phyloP scores from a whole-genome alignment of 2,329 filamentous ascomycete species.

The Diaporthe eres region DNA sequence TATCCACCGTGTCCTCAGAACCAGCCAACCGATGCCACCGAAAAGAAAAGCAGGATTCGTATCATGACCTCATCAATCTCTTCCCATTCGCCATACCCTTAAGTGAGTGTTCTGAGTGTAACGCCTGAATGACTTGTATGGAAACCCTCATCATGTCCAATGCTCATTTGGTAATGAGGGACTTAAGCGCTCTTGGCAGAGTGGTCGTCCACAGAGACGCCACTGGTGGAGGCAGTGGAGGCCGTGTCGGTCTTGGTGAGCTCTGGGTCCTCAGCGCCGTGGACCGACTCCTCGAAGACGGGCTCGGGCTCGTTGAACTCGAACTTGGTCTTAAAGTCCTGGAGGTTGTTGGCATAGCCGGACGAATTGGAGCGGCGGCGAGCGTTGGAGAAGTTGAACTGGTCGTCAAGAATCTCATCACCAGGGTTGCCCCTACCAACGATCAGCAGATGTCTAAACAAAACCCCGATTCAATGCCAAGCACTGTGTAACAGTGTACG shows the following conservation, averaged over 20 bases:
- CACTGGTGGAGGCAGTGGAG: slow-evolving; percentile 66
- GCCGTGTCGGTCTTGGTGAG: slow-evolving; percentile 67
- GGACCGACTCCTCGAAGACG: slow-evolving; percentile 89
- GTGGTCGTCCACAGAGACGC: slow-evolving; percentile 67
- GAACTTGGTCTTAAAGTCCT: slow-evolving; percentile 96
- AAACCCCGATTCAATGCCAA: not conserved
- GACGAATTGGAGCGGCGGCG: slow-evolving; percentile 95
- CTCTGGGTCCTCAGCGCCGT: slow-evolving; percentile 76
- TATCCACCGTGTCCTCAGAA: slow-evolving; percentile 21
- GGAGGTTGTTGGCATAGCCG: slow-evolving; percentile 76
- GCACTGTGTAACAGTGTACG: not conserved
- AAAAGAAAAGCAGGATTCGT: slow-evolving; percentile 14
- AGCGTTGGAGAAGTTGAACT: slow-evolving; percentile 86
- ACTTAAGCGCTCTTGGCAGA: slow-evolving; percentile 47
- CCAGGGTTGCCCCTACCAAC: slow-evolving; percentile 81
- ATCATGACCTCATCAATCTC: slow-evolving; percentile 33
- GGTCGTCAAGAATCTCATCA: slow-evolving; percentile 86
- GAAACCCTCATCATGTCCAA: slow-evolving; percentile 42
- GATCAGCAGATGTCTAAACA: slow-evolving; percentile 35
- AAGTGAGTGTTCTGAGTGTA: slow-evolving; percentile 38
- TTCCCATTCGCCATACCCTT: slow-evolving; percentile 14
- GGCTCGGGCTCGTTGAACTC: slow-evolving; percentile 91
- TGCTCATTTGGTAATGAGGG: slow-evolving; percentile 9
- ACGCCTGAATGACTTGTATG: slow-evolving; percentile 38
- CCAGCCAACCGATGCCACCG: slow-evolving; percentile 34